Percentiles rank a stretch among this genome's conserved stretches.
phyloP scores from a whole-genome alignment of 768 basidiomycete genomes.

The Panaeolus cyanescens region DNA sequence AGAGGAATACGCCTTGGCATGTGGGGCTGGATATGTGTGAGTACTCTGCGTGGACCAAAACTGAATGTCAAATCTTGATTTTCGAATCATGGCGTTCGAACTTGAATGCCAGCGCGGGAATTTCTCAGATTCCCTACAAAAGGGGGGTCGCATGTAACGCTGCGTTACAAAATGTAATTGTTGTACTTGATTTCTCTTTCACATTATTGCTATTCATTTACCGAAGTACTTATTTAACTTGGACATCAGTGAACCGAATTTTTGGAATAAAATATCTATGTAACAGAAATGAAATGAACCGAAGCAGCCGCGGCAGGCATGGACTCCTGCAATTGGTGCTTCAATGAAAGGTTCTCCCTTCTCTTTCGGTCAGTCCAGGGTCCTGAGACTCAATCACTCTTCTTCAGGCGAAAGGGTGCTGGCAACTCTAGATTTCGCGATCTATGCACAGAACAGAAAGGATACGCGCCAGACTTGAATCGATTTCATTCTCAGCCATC shows the following conservation, averaged over 20 bases:
- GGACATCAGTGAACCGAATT: neutral
- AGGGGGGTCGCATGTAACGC: neutral
- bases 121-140: neutral
- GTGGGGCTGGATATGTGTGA: neutral
- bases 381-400: slow-evolving; percentile 1
- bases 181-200: neutral
- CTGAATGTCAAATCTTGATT: neutral
- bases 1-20: neutral
- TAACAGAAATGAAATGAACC: slow-evolving; percentile 2
- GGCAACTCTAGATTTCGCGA: slow-evolving; percentile 1
- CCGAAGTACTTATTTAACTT: neutral
- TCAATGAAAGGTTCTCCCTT: neutral
- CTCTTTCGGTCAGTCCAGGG: neutral
- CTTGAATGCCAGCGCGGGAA: neutral
- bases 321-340: neutral
- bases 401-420: slow-evolving; percentile 1
- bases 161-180: neutral
- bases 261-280: neutral
- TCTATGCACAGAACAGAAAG: neutral
- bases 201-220: neutral
- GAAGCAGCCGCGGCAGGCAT: slow-evolving; percentile 4
- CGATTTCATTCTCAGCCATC: neutral
- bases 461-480: neutral
- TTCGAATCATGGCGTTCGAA: neutral
- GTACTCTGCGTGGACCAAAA: too few species aligned